Evolutionary conservation across 2,329 filamentous ascomycete species (phyloP).

Genomic region (Raffaelea albimanens): DNA sequence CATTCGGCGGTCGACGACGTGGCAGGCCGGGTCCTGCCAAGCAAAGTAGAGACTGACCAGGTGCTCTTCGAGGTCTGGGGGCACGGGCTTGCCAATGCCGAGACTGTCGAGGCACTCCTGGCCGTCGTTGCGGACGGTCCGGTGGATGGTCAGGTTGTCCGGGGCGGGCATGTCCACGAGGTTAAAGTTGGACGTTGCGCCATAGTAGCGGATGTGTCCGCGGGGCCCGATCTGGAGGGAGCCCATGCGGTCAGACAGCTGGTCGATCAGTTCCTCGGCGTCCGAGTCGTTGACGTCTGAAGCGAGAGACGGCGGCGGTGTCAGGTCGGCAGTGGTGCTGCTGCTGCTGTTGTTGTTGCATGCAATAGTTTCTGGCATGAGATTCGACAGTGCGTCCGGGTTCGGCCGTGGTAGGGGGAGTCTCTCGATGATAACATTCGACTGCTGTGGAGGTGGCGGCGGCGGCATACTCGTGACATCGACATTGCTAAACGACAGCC

Average conservation of each 20-base stretch:
- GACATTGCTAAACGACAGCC: neutral
- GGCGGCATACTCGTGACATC: neutral
- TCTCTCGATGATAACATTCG: no score
- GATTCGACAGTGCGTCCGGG: no score
- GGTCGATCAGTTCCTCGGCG: slow-evolving; percentile 28
- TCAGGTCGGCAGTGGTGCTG: no score
- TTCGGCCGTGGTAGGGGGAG: no score
- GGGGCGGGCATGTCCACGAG: slow-evolving; percentile 28
- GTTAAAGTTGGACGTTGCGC: slow-evolving; percentile 33
- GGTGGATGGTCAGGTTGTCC: slow-evolving; percentile 17
- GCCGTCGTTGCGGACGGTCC: slow-evolving; percentile 19
- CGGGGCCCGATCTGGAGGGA: slow-evolving; percentile 31
- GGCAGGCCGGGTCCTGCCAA: slow-evolving; percentile 36
- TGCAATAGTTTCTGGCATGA: no score
- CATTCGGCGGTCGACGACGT: slow-evolving; percentile 31
- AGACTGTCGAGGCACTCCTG: slow-evolving; percentile 11
- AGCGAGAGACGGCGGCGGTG: no score
- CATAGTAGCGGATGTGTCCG: slow-evolving; percentile 32
- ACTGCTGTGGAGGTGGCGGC: neutral
- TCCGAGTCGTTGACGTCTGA: slow-evolving; percentile 13
- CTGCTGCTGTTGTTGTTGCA: neutral
- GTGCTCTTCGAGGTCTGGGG: slow-evolving; percentile 30
- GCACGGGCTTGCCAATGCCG: slow-evolving; percentile 28
- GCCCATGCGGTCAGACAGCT: slow-evolving; percentile 31
- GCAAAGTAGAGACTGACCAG: slow-evolving; percentile 34